Evolutionary conservation across 2,329 filamentous ascomycete genomes (phyloP), one percentile per base, ranked within the genome.

Genomic region (Colletotrichum eremochloae): DNA sequence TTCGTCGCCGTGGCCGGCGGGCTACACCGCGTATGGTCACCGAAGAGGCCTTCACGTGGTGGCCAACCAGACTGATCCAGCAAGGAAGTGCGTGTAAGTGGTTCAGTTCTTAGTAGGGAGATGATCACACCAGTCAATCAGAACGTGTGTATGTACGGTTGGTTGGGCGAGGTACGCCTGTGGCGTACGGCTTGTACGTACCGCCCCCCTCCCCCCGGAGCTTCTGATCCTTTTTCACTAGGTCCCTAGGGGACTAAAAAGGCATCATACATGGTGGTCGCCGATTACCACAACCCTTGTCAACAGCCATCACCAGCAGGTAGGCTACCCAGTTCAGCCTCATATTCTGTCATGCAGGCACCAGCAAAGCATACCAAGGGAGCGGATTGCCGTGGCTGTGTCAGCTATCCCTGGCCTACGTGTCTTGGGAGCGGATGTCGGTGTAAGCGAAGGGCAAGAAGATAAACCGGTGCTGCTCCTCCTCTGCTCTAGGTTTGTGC

Each of bases 241-340:
- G 36, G 44, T 6, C n/a, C 5, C 14, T 29, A n/a, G 42, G 60
- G 29, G 38, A 38, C 31, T 5, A 63, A 57, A 29, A 29, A 52
- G 44, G 44, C 60, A 50, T 52, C 44, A 20, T 29, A 63, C 52
- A 58, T 36, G 20, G 52, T 63, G 65, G 64, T 71, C 69, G 69
- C 65, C 69, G 69, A 68, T 48, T 68, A 71, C 58, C 15, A 31
- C 20, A n/a, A 24, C 38, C 36, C 46, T 9, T 55, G 31, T 38
- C 44, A n/a, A n/a, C 53, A 29, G 8, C 33, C 44, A n/a, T 38
- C 53, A 24, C 12, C 7, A 9, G 6, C 6, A 20, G 33, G 58
- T 58, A 58, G 36, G 57, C 58, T 53, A 60, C 29, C 29, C 20
- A 5, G 8, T 52, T 50, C 31, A 48, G 58, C 65, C 58, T 68